Conservation (phyloP, 441 rosid species). For the Adansonia grandidieri region DNA sequence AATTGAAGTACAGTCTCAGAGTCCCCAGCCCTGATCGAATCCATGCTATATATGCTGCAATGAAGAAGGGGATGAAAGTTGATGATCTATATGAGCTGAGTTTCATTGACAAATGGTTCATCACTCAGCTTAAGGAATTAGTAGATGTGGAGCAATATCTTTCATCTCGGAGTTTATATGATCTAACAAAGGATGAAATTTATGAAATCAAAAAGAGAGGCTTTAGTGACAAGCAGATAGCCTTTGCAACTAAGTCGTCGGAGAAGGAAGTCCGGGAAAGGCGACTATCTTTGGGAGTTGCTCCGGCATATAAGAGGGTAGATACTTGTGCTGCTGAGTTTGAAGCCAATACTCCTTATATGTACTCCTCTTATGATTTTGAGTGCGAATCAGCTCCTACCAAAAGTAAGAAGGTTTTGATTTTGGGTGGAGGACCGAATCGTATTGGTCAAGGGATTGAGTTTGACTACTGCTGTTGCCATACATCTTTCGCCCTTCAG, state of each 20-base stretch:
- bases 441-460: slow-evolving; percentile 98
- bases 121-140: slow-evolving; percentile 83
- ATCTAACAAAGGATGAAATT: slow-evolving; percentile 77
- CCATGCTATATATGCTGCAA: slow-evolving; percentile 87
- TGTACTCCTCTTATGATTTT: slow-evolving; percentile 94
- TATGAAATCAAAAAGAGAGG: slow-evolving; percentile 81
- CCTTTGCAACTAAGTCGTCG: slow-evolving; percentile 86
- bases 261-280: slow-evolving; percentile 79
- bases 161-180: slow-evolving; percentile 55
- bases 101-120: slow-evolving; percentile 92
- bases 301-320: slow-evolving; percentile 87
- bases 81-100: slow-evolving; percentile 80
- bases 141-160: slow-evolving; percentile 89
- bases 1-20: slow-evolving; percentile 79
- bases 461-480: slow-evolving; percentile 98
- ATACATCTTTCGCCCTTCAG: slow-evolving; percentile 94
- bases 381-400: slow-evolving; percentile 96
- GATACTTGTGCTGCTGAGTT: slow-evolving; percentile 99
- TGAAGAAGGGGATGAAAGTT: slow-evolving; percentile 94
- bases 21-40: slow-evolving; percentile 89
- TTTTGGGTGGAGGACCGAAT: slow-evolving; percentile 97
- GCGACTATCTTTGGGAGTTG: slow-evolving; percentile 69
- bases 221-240: slow-evolving; percentile 90
- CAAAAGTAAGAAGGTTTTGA: slow-evolving; percentile 71
- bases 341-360: slow-evolving; percentile 93